Conservation (phyloP, 371 early-diverging fungal species). For the Mortierella sp. region DNA sequence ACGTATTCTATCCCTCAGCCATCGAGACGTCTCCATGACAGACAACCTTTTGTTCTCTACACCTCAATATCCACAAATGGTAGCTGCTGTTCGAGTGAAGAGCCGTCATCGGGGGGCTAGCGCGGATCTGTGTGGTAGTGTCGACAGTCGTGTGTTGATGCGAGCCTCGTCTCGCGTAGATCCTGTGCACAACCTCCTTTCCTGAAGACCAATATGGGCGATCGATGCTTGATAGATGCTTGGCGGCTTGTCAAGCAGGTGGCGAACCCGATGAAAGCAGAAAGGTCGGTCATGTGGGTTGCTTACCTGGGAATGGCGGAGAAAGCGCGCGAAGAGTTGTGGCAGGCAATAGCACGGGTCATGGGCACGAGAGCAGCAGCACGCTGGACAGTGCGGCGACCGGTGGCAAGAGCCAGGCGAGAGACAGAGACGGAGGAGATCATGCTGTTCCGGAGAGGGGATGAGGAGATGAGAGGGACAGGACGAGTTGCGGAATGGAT, state of each 20-base stretch:
- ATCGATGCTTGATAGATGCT: too few relatives aligned
- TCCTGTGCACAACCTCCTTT: too few relatives aligned
- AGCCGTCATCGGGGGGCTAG: too few relatives aligned
- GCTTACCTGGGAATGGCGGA: slow-evolving; percentile 42
- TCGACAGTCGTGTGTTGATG: too few relatives aligned
- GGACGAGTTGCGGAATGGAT: slow-evolving; percentile 8
- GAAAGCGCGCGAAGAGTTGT: slow-evolving; percentile 45
- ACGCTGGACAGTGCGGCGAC: slow-evolving; percentile 46
- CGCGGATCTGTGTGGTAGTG: too few relatives aligned
- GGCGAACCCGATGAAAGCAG: too few relatives aligned
- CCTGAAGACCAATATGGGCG: too few relatives aligned
- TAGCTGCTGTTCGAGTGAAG: too few relatives aligned
- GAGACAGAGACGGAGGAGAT: slow-evolving; percentile 42
- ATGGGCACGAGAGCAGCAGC: slow-evolving; percentile 42
- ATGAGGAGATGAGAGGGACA: neutral
- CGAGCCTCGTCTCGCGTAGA: too few relatives aligned
- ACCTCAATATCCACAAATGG: too few relatives aligned
- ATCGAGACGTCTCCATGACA: neutral
- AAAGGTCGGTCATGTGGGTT: too few relatives aligned
- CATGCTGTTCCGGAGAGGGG: slow-evolving; percentile 18
- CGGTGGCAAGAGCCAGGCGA: slow-evolving; percentile 42
- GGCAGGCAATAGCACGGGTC: slow-evolving; percentile 38
- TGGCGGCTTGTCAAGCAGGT: too few relatives aligned
- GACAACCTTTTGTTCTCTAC: neutral
- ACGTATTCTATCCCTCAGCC: slow-evolving; percentile 6